phyloP scores from a whole-genome alignment of 1,139 yeast species.

The Schizosaccharomyces versatilis region DNA sequence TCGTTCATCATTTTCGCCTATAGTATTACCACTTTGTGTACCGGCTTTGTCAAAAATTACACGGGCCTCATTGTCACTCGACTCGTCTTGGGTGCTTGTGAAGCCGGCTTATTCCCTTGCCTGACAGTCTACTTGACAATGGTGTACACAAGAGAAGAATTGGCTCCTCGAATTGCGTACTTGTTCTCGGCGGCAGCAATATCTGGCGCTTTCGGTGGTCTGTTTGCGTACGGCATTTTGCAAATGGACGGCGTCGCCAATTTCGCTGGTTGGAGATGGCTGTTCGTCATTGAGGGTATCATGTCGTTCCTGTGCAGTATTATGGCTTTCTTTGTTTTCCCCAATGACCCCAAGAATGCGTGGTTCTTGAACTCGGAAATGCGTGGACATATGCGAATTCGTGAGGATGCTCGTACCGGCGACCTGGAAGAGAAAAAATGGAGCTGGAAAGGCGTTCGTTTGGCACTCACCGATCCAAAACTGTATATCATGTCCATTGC shows the following conservation, averaged over 20 bases:
- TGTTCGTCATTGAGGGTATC: conserved; percentile 51
- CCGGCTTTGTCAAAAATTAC: conserved; percentile 38
- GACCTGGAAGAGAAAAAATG: conserved; percentile 5
- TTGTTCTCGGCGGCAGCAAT: conserved; percentile 10
- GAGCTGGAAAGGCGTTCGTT: conserved; percentile 7
- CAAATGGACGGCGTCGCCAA: conserved; percentile 23
- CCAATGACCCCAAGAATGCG: conserved; percentile 59
- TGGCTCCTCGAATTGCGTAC: conserved; percentile 6
- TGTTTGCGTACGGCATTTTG: conserved; percentile 20
- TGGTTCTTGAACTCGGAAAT: conserved; percentile 24
- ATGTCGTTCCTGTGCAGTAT: conserved; percentile 43
- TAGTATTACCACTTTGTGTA: conserved; percentile 26
- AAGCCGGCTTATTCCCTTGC: conserved; percentile 13
- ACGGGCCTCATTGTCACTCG: conserved; percentile 40
- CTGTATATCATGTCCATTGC: conserved; percentile 5
- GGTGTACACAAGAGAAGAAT: conserved; percentile 8
- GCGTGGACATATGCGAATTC: conserved; percentile 4
- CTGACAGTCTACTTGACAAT: conserved; percentile 6
- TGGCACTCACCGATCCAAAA: conserved; percentile 6
- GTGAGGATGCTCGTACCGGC: conserved; percentile 5
- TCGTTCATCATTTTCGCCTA: conserved; percentile 19
- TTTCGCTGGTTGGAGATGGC: conserved; percentile 26
- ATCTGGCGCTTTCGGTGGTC: conserved; percentile 24
- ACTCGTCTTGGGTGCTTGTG: conserved; percentile 11
- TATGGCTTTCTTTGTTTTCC: conserved; percentile 38